phyloP scores from a whole-genome alignment of 1,284 basidiomycete species.

The Xerocomus nothofagi region DNA sequence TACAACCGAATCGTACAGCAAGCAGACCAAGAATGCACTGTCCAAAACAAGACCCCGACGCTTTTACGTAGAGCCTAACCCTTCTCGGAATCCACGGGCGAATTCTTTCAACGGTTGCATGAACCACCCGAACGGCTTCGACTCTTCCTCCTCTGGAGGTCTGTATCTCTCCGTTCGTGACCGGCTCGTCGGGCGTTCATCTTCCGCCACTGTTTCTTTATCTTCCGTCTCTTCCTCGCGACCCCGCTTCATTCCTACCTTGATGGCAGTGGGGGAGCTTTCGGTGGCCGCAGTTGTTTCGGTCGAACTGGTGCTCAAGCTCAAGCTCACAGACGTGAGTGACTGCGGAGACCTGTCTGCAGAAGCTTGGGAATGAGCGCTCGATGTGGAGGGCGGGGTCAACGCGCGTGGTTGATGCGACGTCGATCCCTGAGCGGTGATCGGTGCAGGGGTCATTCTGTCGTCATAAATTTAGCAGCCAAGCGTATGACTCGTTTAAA shows the following conservation, averaged over 20 bases:
- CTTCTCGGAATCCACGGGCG: conserved; percentile 63
- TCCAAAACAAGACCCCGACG: conserved; percentile 1
- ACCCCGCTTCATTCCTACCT: conserved; percentile 46
- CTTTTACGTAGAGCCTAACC: conserved; percentile 38
- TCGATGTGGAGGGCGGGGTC: conserved; percentile 23
- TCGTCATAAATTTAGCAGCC: conserved; percentile 9
- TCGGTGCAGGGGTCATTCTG: conserved; percentile 22
- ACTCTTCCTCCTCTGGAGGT: conserved; percentile 43
- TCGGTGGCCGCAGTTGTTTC: conserved; percentile 43
- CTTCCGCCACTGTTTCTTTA: conserved; percentile 33
- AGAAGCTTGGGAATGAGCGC: conserved; percentile 17
- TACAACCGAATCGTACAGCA: conserved; percentile 15
- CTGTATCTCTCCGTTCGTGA: conserved; percentile 48
- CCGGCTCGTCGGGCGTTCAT: conserved; percentile 48
- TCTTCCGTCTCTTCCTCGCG: conserved; percentile 41
- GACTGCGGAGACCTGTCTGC: conserved; percentile 22
- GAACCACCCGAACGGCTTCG: conserved; percentile 54
- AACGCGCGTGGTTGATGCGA: conserved; percentile 15
- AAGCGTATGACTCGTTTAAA: conserved; percentile 9
- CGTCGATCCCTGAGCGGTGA: conserved; percentile 22
- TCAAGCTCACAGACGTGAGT: conserved; percentile 33
- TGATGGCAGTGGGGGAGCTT: conserved; percentile 19
- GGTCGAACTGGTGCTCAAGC: conserved; percentile 40
- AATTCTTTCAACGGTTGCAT: conserved; percentile 61
- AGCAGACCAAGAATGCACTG: background rate